Base-by-base conservation (phyloP, 352 stramenopile genomes). In the Phytopythium boreale region DNA sequence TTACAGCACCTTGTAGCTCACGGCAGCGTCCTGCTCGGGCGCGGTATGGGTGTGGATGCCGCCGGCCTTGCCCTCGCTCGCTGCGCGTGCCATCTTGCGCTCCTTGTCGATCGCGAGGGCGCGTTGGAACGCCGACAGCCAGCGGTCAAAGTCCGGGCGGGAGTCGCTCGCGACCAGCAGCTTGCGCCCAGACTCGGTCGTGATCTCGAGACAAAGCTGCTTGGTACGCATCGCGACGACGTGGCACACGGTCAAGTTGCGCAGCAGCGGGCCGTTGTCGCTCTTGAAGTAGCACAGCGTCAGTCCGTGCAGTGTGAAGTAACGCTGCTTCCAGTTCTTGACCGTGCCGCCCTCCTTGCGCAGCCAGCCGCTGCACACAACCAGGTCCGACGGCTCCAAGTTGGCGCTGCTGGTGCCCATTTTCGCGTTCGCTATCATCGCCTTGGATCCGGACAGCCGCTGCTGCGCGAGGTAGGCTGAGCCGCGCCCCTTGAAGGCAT, bases 231-330 rank as follows among this genome's bases (percentile, higher is more conserved):
- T 62, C 0, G 84, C 78, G 29, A 87, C 71, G 8, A 95, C 83
- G 60, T 92, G 80, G 20, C 84, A 89, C 15, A 93, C 80, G 15
- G 78, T 87, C 36, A 87, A 75, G 63, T 74, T 88, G 43, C 79
- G 75, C 49, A 93, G 65, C 14, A 92, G 68, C 5, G 82, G 75
- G 0, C 84, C 87, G 31, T 87, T 88, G 67, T 90, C 84, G 49
- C 83, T 95, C 67, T 93, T 90, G 59, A 89, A 95, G 69, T 95
- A 95, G 53, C 82, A 88, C 59, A 95, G 65, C n/a, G 76, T 84
- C 44, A 82, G 77, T 9, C 84, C 82, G 34, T 89, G 83, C 15
- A 95, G 69, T 2, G 81, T 92, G 67, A 95, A 95, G 56, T 89
- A 95, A 10, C 87, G 81, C 19, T 79, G 74, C 63, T 95, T 95